A percentile compares a stretch with the other conserved stretches of the same genome.
These are phyloP conservation scores for Infundibulicybe gibba DNA, from an alignment of 768 basidiomycete species.

Conservation along the genomic window DNA sequence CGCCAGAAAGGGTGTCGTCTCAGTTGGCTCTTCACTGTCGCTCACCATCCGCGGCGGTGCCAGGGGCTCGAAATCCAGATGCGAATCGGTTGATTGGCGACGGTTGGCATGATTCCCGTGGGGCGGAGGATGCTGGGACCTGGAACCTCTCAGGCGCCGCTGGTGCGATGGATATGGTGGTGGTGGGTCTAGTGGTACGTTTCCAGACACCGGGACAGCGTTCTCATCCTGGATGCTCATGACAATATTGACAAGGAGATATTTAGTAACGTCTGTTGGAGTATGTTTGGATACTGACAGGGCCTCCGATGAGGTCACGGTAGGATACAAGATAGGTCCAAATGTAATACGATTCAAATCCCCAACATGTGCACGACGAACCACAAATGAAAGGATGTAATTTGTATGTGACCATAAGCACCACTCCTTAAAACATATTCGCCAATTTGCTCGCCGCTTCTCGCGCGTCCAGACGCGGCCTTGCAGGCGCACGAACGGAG, in stretches of 20 bases:
- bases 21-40: constrained; percentile 30
- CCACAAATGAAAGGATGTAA: no score
- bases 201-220: no score
- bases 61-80: constrained; percentile 28
- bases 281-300: no score
- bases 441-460: constrained; percentile 89
- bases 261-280: no score
- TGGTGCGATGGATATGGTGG: constrained; percentile 62
- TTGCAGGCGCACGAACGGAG: constrained; percentile 69
- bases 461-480: constrained; percentile 77
- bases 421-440: constrained; percentile 68
- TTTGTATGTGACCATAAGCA: no score
- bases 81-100: constrained; percentile 28
- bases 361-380: no score
- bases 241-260: no score
- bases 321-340: no score
- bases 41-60: constrained; percentile 22
- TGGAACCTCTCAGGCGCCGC: constrained; percentile 34
- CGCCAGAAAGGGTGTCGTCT: constrained; percentile 46
- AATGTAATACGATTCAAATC: no score
- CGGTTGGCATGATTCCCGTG: constrained; percentile 22
- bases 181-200: constrained; percentile 47
- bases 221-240: no score
- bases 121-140: constrained; percentile 18
- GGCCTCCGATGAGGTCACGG: no score